phyloP scores from a whole-genome alignment of 192 early-diverging fungal genomes.

The Podila epicladia region DNA sequence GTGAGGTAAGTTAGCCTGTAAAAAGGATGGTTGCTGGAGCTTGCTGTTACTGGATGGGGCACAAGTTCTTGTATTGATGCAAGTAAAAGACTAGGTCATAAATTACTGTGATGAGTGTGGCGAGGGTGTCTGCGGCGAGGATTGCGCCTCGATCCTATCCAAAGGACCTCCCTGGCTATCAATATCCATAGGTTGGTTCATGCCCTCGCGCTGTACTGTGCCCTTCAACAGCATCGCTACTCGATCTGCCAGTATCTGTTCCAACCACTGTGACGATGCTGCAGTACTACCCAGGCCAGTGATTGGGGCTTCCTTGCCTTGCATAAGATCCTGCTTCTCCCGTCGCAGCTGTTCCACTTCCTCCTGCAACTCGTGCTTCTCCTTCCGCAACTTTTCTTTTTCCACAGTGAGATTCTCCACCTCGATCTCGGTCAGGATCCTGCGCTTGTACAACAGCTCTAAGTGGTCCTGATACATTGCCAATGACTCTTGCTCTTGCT shows the following conservation, averaged over 20 bases:
- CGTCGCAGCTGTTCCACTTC: constrained; percentile 25
- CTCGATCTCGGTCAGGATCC: constrained; percentile 20
- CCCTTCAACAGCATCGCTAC: constrained; percentile 30
- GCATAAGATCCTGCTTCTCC: constrained; percentile 17
- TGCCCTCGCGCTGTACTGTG: constrained; percentile 14
- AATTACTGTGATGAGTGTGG: background rate
- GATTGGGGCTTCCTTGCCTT: background rate
- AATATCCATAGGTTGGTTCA: constrained; percentile 15
- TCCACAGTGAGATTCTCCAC: constrained; percentile 19
- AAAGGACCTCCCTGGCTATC: background rate
- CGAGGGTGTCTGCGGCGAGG: background rate
- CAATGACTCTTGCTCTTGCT: constrained; percentile 5
- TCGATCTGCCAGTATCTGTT: constrained; percentile 19
- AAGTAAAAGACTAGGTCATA: too few relatives aligned
- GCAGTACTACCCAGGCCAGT: background rate
- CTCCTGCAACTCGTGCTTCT: constrained; percentile 7
- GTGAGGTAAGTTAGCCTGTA: too few relatives aligned
- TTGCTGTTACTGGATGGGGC: too few relatives aligned
- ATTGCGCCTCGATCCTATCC: background rate
- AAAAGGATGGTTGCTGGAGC: too few relatives aligned
- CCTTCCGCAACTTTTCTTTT: constrained; percentile 6
- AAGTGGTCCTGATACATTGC: constrained; percentile 27
- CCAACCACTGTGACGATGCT: background rate
- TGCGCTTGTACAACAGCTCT: constrained; percentile 30
- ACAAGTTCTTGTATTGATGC: too few relatives aligned